Conservation (phyloP, 495 filamentous ascomycete species). For the Platismatia glauca region DNA sequence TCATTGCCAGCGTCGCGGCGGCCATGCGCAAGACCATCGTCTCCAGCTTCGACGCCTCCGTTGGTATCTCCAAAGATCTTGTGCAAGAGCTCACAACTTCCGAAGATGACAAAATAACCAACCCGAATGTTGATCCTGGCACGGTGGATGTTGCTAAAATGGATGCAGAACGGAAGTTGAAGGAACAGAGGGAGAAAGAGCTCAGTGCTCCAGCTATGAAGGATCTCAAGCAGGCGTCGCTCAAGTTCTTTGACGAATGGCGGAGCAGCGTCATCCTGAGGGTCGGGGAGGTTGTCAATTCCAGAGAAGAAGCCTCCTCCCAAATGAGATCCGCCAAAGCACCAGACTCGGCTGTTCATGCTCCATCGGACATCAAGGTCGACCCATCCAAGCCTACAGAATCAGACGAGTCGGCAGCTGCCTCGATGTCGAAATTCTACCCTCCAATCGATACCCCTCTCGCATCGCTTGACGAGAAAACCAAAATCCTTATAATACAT, state of each 20-base stretch:
- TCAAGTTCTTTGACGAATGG: slow-evolving; percentile 59
- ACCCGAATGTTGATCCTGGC: slow-evolving; percentile 22
- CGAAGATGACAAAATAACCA: slow-evolving; percentile 24
- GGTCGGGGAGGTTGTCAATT: slow-evolving; percentile 58
- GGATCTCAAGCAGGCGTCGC: slow-evolving; percentile 33
- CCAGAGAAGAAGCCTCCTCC: slow-evolving; percentile 35
- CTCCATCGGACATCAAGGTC: slow-evolving; percentile 14
- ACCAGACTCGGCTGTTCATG: slow-evolving; percentile 12
- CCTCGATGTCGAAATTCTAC: slow-evolving; percentile 37
- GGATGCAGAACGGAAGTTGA: slow-evolving; percentile 26
- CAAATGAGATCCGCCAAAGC: slow-evolving; percentile 16
- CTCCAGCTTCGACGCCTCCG: slow-evolving; percentile 32
- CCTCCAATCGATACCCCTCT: slow-evolving; percentile 40
- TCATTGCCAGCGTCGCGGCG: slow-evolving; percentile 36
- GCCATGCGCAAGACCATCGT: slow-evolving; percentile 38
- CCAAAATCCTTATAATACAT: slow-evolving; percentile 41
- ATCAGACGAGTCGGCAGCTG: slow-evolving; percentile 27
- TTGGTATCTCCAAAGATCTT: slow-evolving; percentile 17
- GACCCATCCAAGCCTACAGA: slow-evolving; percentile 15
- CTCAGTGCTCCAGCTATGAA: slow-evolving; percentile 27
- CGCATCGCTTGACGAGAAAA: slow-evolving; percentile 32
- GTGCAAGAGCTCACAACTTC: slow-evolving; percentile 15
- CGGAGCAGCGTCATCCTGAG: slow-evolving; percentile 49
- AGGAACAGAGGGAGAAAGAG: slow-evolving; percentile 24
- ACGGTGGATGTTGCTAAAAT: slow-evolving; percentile 23